phyloP scores from a whole-genome alignment of 2,329 filamentous ascomycete species.

The Rachicladosporium sp. region DNA sequence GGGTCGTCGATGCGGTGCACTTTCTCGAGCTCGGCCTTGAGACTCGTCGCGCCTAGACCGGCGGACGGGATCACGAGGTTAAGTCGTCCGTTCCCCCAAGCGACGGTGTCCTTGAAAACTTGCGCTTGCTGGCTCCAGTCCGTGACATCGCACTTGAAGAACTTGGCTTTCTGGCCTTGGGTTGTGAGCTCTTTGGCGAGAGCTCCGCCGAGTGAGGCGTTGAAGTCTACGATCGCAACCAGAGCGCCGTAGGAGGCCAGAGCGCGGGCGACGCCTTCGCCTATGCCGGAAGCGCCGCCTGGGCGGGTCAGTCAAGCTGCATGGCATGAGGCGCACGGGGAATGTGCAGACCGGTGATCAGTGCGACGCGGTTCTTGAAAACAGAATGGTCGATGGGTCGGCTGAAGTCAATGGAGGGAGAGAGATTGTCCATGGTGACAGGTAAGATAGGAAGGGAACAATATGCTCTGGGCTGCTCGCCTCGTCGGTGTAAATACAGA shows the following conservation, averaged over 20 bases:
- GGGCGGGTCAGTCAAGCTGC: too few relatives aligned
- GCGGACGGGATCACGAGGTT: conserved; percentile 20
- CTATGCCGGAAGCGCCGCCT: conserved; percentile 18
- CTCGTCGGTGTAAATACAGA: too few relatives aligned
- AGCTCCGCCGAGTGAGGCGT: conserved; percentile 5
- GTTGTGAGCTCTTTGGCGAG: conserved; percentile 6
- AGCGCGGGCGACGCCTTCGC: conserved; percentile 11
- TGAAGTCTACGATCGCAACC: conserved; percentile 18
- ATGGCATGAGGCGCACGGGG: too few relatives aligned
- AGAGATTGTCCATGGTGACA: too few relatives aligned
- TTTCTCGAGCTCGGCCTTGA: not conserved
- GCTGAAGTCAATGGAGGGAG: conserved; percentile 10
- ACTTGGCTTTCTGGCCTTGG: conserved; percentile 12
- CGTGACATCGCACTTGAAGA: conserved; percentile 16
- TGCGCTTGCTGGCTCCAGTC: conserved; percentile 16
- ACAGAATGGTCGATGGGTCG: conserved; percentile 9
- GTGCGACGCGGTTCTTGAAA: conserved; percentile 14
- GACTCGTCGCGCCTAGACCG: conserved; percentile 7
- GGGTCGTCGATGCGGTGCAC: not conserved
- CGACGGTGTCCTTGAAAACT: conserved; percentile 20
- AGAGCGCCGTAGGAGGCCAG: conserved; percentile 18
- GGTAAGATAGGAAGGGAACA: too few relatives aligned
- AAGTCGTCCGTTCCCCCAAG: conserved; percentile 13
- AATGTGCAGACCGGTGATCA: conserved; percentile 10
- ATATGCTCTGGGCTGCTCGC: too few relatives aligned